Base-by-base conservation (phyloP, 306 rosid genomes). In the Quercus cerris region DNA sequence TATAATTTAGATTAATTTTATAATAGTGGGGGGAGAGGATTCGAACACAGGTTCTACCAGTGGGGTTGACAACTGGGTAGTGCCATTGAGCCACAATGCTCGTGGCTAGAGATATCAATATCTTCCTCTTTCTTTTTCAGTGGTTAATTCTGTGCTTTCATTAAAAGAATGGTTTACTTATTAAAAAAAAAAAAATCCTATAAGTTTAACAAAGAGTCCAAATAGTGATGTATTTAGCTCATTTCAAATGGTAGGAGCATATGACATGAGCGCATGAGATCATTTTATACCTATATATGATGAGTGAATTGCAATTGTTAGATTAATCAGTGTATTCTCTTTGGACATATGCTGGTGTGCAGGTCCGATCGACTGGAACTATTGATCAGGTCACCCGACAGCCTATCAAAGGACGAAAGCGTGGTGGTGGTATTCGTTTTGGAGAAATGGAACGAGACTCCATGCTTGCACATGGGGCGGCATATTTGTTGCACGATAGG, bases 361-460 rank as follows among this genome's bases (percentile, higher is more conserved):
- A 95, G 98, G 99, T 95, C 62, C 96, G 99, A 28, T 90, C 99
- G 72, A 95, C 98, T 0, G 99, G 99, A 80, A 88, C 82, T 4
- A 20, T 90, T 9, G 98, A 95, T 77, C 97, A 88, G 80, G 77
- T 95, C 59, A 95, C 98, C 12, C 83, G 91, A 63, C 98, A 95
- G 76, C 98, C 99, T 20, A 91, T 91, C 71, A 95, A 91, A 85
- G 98, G 99, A 75, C 79, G 98, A 56, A 95, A 95, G 73, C 81
- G 84, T 41, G 99, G 99, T 78, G 99, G 99, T 2, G 99, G 99
- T n/a, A 81, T 95, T 33, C 96, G 99, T 61, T 95, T 95, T 44
- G 99, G 98, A 23, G 99, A 95, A 88, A 95, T 95, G 99, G 99
- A 95, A 83, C 91, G 99, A 0, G 99, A 95, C 78, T 95, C 98